Base-by-base conservation (phyloP, 2,329 filamentous ascomycete genomes). In the Penicillium sp. region DNA sequence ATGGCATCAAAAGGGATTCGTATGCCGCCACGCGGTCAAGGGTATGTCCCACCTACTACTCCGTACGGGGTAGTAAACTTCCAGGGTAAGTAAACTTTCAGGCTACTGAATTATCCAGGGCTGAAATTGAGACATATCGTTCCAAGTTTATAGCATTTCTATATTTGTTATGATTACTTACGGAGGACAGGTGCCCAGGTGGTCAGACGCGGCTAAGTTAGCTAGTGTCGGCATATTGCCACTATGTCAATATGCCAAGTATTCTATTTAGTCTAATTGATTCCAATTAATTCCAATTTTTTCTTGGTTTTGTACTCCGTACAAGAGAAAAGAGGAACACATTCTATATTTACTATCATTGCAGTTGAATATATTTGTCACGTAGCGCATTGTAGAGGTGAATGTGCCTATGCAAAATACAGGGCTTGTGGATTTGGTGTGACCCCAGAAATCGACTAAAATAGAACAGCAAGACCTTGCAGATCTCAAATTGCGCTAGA, bases 371-470 rank as follows among this genome's bases (percentile, higher is more conserved):
- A 38, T 13, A 38, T 19, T 19, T 29, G 9, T 12, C 10, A 29
- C 19, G 12, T 15, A 29, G 12, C 3, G 12, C 3, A 21, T 29
- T 29, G 6, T 33, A 31, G 21, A 54, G 19, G 43, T 17, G 38
- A 47, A 40, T 48, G 8, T 27, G 17, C 10, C 1, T 31, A n/a
- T 25, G 37, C 29, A 12, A 35, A 40, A 40, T 25, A 35, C 19
- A 49, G 37, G 46, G 58, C 58, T 63, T 56, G 63, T 51, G 54
- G 38, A 49, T 45, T 45, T 53, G 49, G 63, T 64, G 63, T 52
- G 56, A 65, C 63, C 61, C 58, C 56, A 54, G 54, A 62, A 64
- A 67, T 63, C 58, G 63, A 58, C 46, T 8, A 6, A 48, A 48
- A 48, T 48, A 48, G 46, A 64, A 53, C 46, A 41, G 40, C 50